Percentiles rank a stretch among this genome's conserved stretches.
Conservation (phyloP, 1,139 yeast genomes). For the Sugiyamaella castrensis region DNA sequence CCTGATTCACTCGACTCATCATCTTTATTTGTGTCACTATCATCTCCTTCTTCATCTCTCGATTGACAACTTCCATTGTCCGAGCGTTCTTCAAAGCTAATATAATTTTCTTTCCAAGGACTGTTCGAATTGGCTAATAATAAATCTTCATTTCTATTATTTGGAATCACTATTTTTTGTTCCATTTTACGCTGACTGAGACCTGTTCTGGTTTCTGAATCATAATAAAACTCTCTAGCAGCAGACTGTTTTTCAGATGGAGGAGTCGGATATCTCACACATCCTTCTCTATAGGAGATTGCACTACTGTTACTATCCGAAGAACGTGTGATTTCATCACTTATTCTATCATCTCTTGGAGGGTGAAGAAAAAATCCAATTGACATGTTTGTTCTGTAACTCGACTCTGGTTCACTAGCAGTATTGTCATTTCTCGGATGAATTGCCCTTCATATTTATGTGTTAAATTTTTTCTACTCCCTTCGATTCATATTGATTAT, state of each 20-base stretch:
- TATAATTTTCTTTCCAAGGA: slow-evolving; percentile 8
- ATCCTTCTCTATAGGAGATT: slow-evolving; percentile 7
- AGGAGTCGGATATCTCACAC: slow-evolving; percentile 9
- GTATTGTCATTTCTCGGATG: too few species aligned
- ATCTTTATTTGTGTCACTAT: background rate
- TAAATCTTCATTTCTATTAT: background rate
- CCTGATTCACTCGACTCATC: background rate
- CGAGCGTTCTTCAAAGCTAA: background rate
- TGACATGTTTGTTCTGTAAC: background rate
- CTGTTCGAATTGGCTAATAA: background rate
- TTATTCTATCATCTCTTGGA: background rate
- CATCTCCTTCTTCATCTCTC: background rate
- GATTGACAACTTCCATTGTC: background rate
- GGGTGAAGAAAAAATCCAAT: slow-evolving; percentile 10
- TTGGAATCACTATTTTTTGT: too few species aligned
- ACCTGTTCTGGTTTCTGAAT: background rate
- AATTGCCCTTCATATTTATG: too few species aligned
- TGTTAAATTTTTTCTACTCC: too few species aligned
- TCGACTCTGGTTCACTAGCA: too few species aligned
- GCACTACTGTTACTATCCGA: slow-evolving; percentile 1
- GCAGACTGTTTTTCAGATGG: slow-evolving; percentile 6
- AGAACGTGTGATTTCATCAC: background rate
- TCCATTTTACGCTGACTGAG: too few species aligned
- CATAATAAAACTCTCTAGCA: background rate
- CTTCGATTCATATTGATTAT: too few species aligned